Percentiles rank a stretch among this genome's conserved stretches.
These are phyloP conservation scores for Colletotrichum scovillei DNA, from an alignment of 2,329 filamentous ascomycete genomes.

Conservation along the genomic window DNA sequence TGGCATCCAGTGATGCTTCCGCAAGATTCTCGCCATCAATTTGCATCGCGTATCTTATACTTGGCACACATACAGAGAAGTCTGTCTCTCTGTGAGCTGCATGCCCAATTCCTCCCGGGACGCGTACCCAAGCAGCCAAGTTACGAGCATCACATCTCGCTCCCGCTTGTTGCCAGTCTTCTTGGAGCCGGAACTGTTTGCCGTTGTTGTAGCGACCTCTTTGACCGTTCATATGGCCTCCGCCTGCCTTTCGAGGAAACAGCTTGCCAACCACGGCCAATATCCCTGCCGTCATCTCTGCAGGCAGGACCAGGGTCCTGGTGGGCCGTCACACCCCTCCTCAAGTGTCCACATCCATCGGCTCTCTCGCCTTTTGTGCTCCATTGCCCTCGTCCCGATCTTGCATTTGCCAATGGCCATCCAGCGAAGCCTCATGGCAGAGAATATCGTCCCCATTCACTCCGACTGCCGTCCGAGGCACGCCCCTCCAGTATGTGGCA, in stretches of 20 bases:
- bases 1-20: not conserved
- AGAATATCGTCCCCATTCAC: not conserved
- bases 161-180: not conserved
- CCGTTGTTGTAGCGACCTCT: not conserved
- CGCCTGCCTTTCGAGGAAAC: slow-evolving; percentile 19
- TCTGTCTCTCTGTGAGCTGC: not conserved
- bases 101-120: not conserved
- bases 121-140: slow-evolving; percentile 11
- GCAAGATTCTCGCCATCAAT: not conserved
- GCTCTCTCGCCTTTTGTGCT: slow-evolving; percentile 20
- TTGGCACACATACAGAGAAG: not conserved
- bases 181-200: not conserved
- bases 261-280: slow-evolving; percentile 9
- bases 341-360: slow-evolving; percentile 1
- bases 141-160: not conserved
- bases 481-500: slow-evolving; percentile 15
- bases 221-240: not conserved
- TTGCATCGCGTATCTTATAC: not conserved
- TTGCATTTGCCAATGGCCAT: slow-evolving; percentile 22
- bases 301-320: slow-evolving; percentile 5
- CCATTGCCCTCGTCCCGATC: slow-evolving; percentile 16
- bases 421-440: slow-evolving; percentile 9
- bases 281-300: slow-evolving; percentile 30
- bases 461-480: slow-evolving; percentile 25
- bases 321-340: slow-evolving; percentile 19